Base-by-base conservation (phyloP, 192 early-diverging fungal species). In the Phlyctochytrium planicorne region DNA sequence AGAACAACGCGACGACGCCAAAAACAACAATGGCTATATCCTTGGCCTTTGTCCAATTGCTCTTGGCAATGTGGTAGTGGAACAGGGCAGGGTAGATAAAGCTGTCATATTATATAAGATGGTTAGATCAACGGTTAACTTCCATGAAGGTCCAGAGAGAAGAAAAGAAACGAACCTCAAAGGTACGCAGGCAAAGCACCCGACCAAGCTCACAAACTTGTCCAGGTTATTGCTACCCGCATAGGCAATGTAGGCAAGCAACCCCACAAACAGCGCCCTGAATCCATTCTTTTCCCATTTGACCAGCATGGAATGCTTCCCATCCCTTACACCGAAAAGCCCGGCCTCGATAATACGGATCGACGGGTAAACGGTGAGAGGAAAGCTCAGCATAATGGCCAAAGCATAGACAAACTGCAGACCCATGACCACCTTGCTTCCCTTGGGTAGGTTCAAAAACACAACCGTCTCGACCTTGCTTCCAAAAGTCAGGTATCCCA, bases 301-400 rank as follows among this genome's bases (percentile, higher is more conserved):
- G 72, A 96, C 90, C 32, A 84, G 62, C 17, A 62, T 78, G 66
- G 86, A 85, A 67, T 81, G 74, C 74, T 96, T 96, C 56, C 95
- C 95, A 47, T 69, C 85, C 78, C 16, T 86, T 78, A 75, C 57
- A 35, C 77, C 83, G 65, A 95, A 96, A n/a, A 96, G 50, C 24
- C 85, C 92, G 35, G 86, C 88, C 70, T 98, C 94, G 61, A 89
- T 89, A 71, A 98, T 98, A 63, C 93, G 89, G 67, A 96, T 93
- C 3, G 93, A 90, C 0, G 96, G 94, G 78, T 97, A 98, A 56
- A 95, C 82, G 53, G 91, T 91, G 36, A 98, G 79, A 1, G 96
- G 96, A 52, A 96, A 94, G 6, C 93, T 94, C 30, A 97, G 80
- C 78, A 93, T 86, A 65, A 98, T 98, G 29, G 96, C 94, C 52